phyloP scores from a whole-genome alignment of 495 filamentous ascomycete species.

The Xylaria longipes region DNA sequence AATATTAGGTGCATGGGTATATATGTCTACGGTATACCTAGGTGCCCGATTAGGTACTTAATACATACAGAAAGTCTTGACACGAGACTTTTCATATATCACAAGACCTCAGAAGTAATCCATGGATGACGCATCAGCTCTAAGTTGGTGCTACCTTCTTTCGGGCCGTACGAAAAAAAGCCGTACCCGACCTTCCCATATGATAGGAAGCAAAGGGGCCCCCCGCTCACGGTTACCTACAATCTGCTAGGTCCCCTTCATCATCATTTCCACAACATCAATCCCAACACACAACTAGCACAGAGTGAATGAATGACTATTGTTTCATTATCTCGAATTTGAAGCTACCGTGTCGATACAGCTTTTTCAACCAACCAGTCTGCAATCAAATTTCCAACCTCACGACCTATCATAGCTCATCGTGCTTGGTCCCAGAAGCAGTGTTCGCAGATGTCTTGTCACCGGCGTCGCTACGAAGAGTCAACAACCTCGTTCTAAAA shows the following conservation, averaged over 20 bases:
- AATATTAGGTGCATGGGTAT: not conserved
- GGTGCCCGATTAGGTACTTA: not conserved
- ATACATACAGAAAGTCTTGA: not conserved
- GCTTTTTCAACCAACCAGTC: not conserved
- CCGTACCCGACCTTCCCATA: not conserved
- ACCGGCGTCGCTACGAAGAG: not conserved
- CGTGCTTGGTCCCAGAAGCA: conserved; percentile 5
- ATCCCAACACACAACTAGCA: not conserved
- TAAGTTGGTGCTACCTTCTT: not conserved
- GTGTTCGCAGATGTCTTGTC: conserved; percentile 7
- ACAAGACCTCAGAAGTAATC: not conserved
- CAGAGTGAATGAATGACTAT: not conserved
- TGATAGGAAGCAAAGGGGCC: not conserved
- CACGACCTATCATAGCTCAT: conserved; percentile 10
- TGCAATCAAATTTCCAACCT: not conserved
- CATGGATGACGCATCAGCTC: not conserved
- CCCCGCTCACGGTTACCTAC: not conserved
- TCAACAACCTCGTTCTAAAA: not conserved
- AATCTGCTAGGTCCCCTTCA: not conserved
- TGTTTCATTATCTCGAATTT: not conserved
- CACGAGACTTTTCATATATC: not conserved
- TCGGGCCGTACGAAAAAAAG: not conserved
- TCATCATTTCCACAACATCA: not conserved
- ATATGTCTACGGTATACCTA: not conserved
- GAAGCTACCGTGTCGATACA: not conserved